phyloP scores from a whole-genome alignment of 2,329 filamentous ascomycete species.

The Aspergillus ochraceus region DNA sequence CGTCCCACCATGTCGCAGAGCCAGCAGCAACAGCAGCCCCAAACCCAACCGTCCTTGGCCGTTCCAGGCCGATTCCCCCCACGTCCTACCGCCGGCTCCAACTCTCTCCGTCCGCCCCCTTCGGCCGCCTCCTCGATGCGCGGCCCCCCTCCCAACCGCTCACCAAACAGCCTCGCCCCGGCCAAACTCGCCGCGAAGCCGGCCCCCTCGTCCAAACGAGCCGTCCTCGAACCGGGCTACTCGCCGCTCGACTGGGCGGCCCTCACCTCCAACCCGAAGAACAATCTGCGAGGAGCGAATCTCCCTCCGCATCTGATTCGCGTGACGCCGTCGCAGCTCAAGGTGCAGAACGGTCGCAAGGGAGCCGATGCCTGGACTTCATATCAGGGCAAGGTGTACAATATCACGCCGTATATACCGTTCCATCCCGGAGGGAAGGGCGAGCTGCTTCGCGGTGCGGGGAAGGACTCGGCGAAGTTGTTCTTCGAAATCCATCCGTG shows the following conservation, averaged over 20 bases:
- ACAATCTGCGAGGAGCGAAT: constrained; percentile 64
- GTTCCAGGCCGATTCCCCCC: constrained; percentile 31
- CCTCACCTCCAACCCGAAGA: constrained; percentile 61
- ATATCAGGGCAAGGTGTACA: constrained; percentile 89
- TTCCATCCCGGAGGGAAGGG: constrained; percentile 81
- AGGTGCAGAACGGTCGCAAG: constrained; percentile 75
- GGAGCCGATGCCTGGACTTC: constrained; percentile 88
- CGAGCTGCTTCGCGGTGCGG: constrained; percentile 63
- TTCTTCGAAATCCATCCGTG: constrained; percentile 67
- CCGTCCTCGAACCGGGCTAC: constrained; percentile 78
- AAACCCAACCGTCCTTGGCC: background rate
- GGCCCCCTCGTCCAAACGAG: constrained; percentile 44
- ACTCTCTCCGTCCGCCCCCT: constrained; percentile 27
- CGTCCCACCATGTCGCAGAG: constrained; percentile 24
- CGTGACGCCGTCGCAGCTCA: constrained; percentile 80
- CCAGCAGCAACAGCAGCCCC: constrained; percentile 11
- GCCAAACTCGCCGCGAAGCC: constrained; percentile 42
- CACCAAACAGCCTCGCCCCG: constrained; percentile 44
- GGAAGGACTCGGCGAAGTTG: constrained; percentile 64
- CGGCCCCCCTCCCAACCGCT: constrained; percentile 40
- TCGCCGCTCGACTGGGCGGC: constrained; percentile 96
- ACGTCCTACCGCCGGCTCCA: background rate
- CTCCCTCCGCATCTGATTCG: constrained; percentile 59
- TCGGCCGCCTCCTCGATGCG: constrained; percentile 47
- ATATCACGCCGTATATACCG: constrained; percentile 82